These are phyloP conservation scores for Cruciata laevipes DNA, from an alignment of 257 asterid genomes.

Conservation along the genomic window DNA sequence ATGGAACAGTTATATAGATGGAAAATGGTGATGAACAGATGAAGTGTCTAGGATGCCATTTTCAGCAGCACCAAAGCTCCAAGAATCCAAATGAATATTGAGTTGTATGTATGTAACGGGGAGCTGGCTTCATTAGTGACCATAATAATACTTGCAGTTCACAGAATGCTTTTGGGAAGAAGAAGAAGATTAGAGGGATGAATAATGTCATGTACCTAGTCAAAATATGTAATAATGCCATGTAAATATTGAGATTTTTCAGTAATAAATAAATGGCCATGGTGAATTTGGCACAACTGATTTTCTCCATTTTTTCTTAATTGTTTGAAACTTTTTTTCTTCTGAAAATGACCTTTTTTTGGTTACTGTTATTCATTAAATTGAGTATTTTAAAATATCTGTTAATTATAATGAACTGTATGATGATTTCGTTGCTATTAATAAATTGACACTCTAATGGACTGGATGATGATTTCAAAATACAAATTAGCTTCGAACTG, in stretches of 20 bases:
- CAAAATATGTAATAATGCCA: neutral
- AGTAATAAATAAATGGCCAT: no score
- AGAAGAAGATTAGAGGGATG: neutral
- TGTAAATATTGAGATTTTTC: neutral
- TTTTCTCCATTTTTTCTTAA: no score
- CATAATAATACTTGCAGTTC: neutral
- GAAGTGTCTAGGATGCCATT: neutral
- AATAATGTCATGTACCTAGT: neutral
- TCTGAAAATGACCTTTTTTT: no score
- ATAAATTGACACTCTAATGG: neutral
- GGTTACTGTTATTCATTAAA: no score
- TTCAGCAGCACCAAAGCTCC: neutral
- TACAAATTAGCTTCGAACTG: no score
- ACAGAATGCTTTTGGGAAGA: conserved; percentile 2
- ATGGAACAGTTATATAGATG: conserved; percentile 63
- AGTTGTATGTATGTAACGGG: neutral
- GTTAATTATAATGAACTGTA: no score
- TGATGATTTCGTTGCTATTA: no score
- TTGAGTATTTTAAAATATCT: no score
- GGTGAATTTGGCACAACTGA: no score
- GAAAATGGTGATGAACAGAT: neutral
- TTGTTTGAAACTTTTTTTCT: no score
- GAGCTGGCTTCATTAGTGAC: conserved; percentile 1
- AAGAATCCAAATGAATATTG: neutral
- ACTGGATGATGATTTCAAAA: no score